Evolutionary conservation across 495 filamentous ascomycete species (phyloP).

Genomic region (Rusavskia elegans): DNA sequence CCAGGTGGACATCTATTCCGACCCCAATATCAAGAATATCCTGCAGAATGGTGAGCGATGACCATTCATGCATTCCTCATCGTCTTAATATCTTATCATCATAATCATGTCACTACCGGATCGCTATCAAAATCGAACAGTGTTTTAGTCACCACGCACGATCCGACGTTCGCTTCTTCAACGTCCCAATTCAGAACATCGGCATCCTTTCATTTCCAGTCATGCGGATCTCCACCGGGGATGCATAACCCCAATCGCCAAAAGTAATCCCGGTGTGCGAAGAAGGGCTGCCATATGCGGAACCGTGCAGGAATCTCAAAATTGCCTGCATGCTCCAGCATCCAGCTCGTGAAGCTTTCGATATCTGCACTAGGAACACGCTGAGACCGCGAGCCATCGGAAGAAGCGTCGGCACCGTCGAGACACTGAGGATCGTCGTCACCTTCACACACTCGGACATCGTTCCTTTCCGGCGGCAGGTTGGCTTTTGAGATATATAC

Average conservation of each 20-base stretch:
- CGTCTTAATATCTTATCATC: too few species aligned
- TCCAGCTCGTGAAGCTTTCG: conserved; percentile 11
- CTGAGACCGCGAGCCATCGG: conserved; percentile 1
- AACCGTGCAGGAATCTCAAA: conserved; percentile 42
- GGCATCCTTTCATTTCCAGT: conserved; percentile 28
- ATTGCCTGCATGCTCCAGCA: conserved; percentile 14
- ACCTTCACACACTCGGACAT: conserved; percentile 58
- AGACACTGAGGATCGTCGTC: conserved; percentile 56
- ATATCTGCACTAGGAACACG: conserved; percentile 12
- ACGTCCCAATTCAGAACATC: background rate
- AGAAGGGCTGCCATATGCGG: conserved; percentile 80
- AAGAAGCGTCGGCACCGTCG: conserved; percentile 32
- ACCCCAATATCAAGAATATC: conserved; percentile 74
- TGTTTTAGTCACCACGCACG: too few species aligned
- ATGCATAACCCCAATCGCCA: conserved; percentile 83
- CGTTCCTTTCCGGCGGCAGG: conserved; percentile 47
- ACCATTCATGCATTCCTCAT: too few species aligned
- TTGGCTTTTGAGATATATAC: conserved; percentile 60
- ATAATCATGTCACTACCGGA: too few species aligned
- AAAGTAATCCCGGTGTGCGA: conserved; percentile 93
- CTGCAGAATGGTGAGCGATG: conserved; percentile 11
- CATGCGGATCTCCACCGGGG: conserved; percentile 60
- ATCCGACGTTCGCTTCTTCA: background rate
- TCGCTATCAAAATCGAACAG: too few species aligned
- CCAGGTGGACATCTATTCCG: conserved; percentile 73